Evolutionary conservation across 2,329 filamentous ascomycete species (phyloP), one percentile per base, ranked within the genome.

Genomic region (Neophaeococcomyces mojaviensis): DNA sequence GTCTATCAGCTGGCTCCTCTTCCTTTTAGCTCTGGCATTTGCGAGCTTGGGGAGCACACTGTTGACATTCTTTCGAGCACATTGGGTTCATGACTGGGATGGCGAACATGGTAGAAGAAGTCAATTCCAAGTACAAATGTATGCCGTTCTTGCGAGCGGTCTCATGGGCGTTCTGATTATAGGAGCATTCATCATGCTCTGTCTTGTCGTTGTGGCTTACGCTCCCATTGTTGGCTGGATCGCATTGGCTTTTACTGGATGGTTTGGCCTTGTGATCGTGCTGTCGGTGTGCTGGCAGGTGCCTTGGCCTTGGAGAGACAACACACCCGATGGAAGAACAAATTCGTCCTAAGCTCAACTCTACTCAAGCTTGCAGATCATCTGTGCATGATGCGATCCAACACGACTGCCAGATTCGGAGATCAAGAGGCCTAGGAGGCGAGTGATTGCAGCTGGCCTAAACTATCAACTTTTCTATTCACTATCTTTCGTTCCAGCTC

Each of bases 61-160:
- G 10, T 39, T 58, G 37, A 56, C 50, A 3, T 58, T 58, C 47
- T 58, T 56, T 51, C 49, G 53, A 22, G 46, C 42, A 28, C 55
- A 55, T 39, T 57, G 53, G 54, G 46, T 51, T 39, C 47, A 44
- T n/a, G 53, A 57, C 37, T 58, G 56, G 56, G 48, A 56, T 43
- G 53, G 55, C 3, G 13, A 48, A 18, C 49, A 55, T 16, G 55
- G 55, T 34, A 47, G 47, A 26, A 51, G 35, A 5, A 50, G 48
- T 36, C 53, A 53, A 38, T 43, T 46, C 30, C 39, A 46, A 19
- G 53, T 58, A 28, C 56, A 56, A 39, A 41, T 49, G 42, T 58
- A 57, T 46, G 56, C 55, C 4, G 42, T 54, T 13, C 35, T 44
- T 20, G 47, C 49, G n/a, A 52, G 46, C 32, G 52, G 44, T 13